A percentile compares a stretch with the other conserved stretches of the same genome.
phyloP scores from a whole-genome alignment of 148 eudicot genomes.

The Diospyros lotus region DNA sequence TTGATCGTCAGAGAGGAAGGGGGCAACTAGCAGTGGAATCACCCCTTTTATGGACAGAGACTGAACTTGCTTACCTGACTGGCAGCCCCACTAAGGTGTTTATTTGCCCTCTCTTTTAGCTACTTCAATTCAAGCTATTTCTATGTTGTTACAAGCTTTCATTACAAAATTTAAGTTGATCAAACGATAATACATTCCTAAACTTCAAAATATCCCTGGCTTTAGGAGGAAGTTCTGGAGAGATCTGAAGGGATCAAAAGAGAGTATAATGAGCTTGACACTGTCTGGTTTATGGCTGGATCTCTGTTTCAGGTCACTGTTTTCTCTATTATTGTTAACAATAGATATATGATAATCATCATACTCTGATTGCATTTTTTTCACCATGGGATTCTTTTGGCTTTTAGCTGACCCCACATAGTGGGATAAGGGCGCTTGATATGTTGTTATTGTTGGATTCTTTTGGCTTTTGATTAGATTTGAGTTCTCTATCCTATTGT shows the following conservation, averaged over 20 bases:
- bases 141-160: neutral
- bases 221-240: slow-evolving; percentile 73
- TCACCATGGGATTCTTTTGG: neutral
- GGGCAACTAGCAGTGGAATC: slow-evolving; percentile 98
- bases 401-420: too few species aligned
- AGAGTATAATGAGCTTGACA: slow-evolving; percentile 97
- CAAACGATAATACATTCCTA: neutral
- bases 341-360: neutral
- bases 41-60: slow-evolving; percentile 85
- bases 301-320: slow-evolving; percentile 84
- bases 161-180: neutral
- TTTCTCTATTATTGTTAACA: slow-evolving; percentile 5
- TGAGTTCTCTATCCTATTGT: neutral
- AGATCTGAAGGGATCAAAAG: slow-evolving; percentile 86
- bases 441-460: too few species aligned
- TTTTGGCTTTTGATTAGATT: neutral
- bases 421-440: too few species aligned
- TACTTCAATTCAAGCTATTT: slow-evolving; percentile 5
- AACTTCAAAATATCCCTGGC: neutral
- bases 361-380: neutral
- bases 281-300: slow-evolving; percentile 99
- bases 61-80: slow-evolving; percentile 69
- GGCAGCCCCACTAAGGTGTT: slow-evolving; percentile 92
- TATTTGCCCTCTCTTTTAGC: slow-evolving; percentile 10
- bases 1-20: slow-evolving; percentile 98